Evolutionary conservation across 129 eudicot species (phyloP).

Genomic region (Artemisia annua): DNA sequence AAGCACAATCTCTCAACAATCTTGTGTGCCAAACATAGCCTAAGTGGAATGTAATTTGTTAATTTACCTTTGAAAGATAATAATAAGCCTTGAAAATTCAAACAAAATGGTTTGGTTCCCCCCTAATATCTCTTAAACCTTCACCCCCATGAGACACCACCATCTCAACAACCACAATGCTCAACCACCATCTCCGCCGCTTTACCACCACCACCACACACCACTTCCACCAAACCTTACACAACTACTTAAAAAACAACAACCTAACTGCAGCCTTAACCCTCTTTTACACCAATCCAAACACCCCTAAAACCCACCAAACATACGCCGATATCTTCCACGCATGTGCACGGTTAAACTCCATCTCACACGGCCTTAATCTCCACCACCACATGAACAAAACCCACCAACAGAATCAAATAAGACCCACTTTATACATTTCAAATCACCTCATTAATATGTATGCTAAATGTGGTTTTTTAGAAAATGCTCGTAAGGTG

Average conservation of each 20-base stretch:
- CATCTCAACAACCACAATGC: neutral
- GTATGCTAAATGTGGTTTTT: conserved; percentile 61
- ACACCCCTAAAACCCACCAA: conserved; percentile 32
- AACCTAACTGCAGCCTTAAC: conserved; percentile 48
- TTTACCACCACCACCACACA: conserved; percentile 1
- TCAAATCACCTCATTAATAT: conserved; percentile 57
- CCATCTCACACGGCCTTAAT: conserved; percentile 36
- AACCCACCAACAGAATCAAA: conserved; percentile 1
- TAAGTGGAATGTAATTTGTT: too few species aligned
- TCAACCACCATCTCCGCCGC: conserved; percentile 26
- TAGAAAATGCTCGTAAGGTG: conserved; percentile 52
- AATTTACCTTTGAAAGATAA: too few species aligned
- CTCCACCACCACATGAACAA: conserved; percentile 47
- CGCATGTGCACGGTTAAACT: conserved; percentile 43
- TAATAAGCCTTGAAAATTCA: too few species aligned
- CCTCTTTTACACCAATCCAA: conserved; percentile 27
- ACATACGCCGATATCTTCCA: conserved; percentile 60
- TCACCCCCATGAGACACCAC: too few species aligned
- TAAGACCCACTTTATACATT: conserved; percentile 27
- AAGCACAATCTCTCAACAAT: too few species aligned
- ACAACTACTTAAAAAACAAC: conserved; percentile 22
- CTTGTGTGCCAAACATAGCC: too few species aligned
- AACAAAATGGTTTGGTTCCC: too few species aligned
- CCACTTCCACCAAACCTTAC: conserved; percentile 28
- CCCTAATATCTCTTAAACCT: too few species aligned